phyloP scores from a whole-genome alignment of 2,329 filamentous ascomycete species.

The Diaporthe ilicicola region DNA sequence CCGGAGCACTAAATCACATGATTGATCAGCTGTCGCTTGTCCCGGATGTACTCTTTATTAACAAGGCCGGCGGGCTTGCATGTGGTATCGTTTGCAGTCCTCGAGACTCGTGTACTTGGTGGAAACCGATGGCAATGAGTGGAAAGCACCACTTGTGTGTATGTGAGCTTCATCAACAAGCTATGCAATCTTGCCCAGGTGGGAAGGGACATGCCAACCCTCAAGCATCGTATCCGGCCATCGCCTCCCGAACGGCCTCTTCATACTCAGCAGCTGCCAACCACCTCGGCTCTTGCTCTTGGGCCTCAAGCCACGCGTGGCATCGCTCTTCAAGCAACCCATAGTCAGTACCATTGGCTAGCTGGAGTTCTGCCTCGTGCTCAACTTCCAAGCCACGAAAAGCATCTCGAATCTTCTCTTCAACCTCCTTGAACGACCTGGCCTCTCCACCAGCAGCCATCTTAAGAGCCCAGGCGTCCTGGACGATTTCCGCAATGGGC shows the following conservation, averaged over 20 bases:
- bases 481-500: background rate
- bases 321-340: background rate
- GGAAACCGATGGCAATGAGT: too few species aligned
- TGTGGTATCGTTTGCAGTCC: too few species aligned
- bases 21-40: too few species aligned
- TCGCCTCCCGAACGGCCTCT: background rate
- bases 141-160: too few species aligned
- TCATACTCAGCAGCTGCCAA: background rate
- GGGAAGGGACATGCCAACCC: too few species aligned
- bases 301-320: background rate
- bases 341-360: too few species aligned
- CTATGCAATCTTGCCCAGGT: too few species aligned
- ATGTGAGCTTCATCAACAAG: too few species aligned
- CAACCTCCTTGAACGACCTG: background rate
- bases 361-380: background rate
- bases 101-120: too few species aligned
- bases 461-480: background rate
- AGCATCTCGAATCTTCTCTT: background rate
- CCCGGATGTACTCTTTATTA: too few species aligned
- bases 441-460: background rate
- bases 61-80: too few species aligned
- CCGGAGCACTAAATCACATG: too few species aligned
- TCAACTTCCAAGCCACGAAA: background rate
- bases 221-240: background rate
- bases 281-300: constrained; percentile 1